A percentile compares a stretch with the other conserved stretches of the same genome.
Conservation (phyloP, 495 filamentous ascomycete genomes). For the Hyaloscypha finlandica region DNA sequence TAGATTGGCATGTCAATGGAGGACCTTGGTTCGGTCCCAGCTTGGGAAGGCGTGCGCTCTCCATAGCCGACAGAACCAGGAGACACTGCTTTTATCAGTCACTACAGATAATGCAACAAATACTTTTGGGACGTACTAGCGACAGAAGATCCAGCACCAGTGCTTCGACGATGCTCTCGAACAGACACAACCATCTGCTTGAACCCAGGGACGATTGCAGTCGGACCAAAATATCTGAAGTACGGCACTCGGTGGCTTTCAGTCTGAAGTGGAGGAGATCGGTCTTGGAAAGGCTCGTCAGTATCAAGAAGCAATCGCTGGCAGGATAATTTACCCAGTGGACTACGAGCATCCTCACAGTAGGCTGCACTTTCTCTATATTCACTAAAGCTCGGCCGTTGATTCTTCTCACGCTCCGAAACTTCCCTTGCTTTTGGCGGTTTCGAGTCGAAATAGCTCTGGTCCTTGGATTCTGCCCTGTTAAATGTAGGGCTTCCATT, state of each 20-base stretch:
- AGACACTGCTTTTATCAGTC: slow-evolving; percentile 20
- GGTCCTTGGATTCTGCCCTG: slow-evolving; percentile 7
- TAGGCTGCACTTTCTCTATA: slow-evolving; percentile 35
- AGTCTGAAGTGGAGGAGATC: slow-evolving; percentile 19
- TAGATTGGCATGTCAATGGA: slow-evolving; percentile 69
- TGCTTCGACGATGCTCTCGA: slow-evolving; percentile 48
- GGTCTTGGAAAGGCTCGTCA: slow-evolving; percentile 21
- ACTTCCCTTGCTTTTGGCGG: not conserved
- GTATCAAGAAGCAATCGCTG: slow-evolving; percentile 16
- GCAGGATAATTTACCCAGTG: slow-evolving; percentile 29
- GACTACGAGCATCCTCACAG: slow-evolving; percentile 34
- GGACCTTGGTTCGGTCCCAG: slow-evolving; percentile 21
- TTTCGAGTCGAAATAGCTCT: slow-evolving; percentile 12
- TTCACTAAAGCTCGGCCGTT: slow-evolving; percentile 8
- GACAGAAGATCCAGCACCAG: slow-evolving; percentile 26
- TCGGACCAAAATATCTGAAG: slow-evolving; percentile 86
- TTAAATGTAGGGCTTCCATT: slow-evolving; percentile 8
- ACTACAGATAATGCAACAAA: not conserved
- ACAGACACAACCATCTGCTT: slow-evolving; percentile 82
- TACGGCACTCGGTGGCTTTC: slow-evolving; percentile 73
- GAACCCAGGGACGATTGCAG: slow-evolving; percentile 87
- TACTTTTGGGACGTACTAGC: slow-evolving; percentile 20
- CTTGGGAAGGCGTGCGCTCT: slow-evolving; percentile 17
- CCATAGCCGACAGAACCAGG: slow-evolving; percentile 26
- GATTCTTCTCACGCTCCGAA: not conserved